Evolutionary conservation across 2,329 filamentous ascomycete species (phyloP), one percentile per base, ranked within the genome.

Genomic region (Clarireedia sp.): DNA sequence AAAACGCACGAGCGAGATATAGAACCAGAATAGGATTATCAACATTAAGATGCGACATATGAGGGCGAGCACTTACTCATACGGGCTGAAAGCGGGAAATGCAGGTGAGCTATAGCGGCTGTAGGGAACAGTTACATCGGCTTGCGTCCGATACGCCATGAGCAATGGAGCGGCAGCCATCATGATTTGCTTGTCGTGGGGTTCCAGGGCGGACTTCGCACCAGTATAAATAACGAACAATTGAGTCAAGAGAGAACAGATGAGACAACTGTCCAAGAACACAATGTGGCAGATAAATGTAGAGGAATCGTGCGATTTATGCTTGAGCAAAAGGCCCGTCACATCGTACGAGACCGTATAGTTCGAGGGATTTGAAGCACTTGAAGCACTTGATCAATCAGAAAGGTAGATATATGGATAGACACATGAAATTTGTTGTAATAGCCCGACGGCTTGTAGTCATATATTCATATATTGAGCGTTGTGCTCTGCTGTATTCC

Each of bases 61-160:
- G 9, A 29, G 26, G 40, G 52, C 33, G 37, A 50, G 52, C 52
- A 16, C 52, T 54, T 54, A 54, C 52, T 54, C 52, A 54, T 54
- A 43, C 10, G 48, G 45, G 24, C 19, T 54, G 16, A 49, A 47
- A 5, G 52, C 48, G 36, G 52, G 45, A 50, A 49, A 54, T 43
- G 52, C 19, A 36, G 45, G 23, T 12, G 52, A 49, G 24, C 19
- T 54, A 37, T 54, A 54, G 38, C 45, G 52, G 9, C 43, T 45
- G 26, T 17, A 24, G n/a, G 52, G 37, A 12, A 19, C 36, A 43
- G 45, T 19, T 24, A 43, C 5, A 16, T 54, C 52, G 24, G 17
- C 17, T 9, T 36, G 52, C 5, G 14, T 40, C 17, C 24, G 52
- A 50, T 49, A 49, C 14, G 38, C 48, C n/a, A 54, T 23, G 7